Evolutionary conservation across 768 basidiomycete genomes (phyloP).

Genomic region (Lactarius sp.): DNA sequence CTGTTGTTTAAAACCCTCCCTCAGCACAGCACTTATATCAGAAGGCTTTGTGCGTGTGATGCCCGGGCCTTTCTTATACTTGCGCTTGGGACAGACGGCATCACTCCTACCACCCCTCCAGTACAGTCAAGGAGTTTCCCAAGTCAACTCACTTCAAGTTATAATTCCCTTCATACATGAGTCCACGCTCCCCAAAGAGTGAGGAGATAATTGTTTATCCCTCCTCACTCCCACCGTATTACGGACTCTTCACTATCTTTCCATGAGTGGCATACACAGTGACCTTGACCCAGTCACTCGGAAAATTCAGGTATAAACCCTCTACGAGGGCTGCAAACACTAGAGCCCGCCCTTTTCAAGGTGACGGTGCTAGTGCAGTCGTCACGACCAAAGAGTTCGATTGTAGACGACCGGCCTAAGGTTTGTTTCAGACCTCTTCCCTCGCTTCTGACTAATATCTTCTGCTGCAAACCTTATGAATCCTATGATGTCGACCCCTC

Average conservation of each 20-base stretch:
- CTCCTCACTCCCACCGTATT: not conserved
- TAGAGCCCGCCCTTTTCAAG: not conserved
- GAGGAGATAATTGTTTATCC: not conserved
- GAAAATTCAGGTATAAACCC: not conserved
- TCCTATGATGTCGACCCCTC: not conserved
- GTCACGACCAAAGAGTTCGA: not conserved
- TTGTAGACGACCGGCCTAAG: not conserved
- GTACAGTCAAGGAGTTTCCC: too few relatives aligned
- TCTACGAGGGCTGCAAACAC: not conserved
- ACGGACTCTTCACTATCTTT: not conserved
- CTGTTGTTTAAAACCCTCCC: too few relatives aligned
- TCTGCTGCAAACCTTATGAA: not conserved
- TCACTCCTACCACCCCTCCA: too few relatives aligned
- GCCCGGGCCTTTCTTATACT: too few relatives aligned
- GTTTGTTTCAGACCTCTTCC: not conserved
- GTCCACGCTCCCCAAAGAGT: too few relatives aligned
- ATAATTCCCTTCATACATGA: too few relatives aligned
- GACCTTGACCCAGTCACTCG: not conserved
- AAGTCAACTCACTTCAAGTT: too few relatives aligned
- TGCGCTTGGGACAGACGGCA: too few relatives aligned
- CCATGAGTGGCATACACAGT: not conserved
- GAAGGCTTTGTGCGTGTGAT: too few relatives aligned
- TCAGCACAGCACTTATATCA: too few relatives aligned
- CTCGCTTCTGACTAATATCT: too few relatives aligned
- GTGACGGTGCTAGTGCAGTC: not conserved